These are phyloP conservation scores for Candida dendrica DNA, from an alignment of 805 yeast species.

Conservation along the genomic window DNA sequence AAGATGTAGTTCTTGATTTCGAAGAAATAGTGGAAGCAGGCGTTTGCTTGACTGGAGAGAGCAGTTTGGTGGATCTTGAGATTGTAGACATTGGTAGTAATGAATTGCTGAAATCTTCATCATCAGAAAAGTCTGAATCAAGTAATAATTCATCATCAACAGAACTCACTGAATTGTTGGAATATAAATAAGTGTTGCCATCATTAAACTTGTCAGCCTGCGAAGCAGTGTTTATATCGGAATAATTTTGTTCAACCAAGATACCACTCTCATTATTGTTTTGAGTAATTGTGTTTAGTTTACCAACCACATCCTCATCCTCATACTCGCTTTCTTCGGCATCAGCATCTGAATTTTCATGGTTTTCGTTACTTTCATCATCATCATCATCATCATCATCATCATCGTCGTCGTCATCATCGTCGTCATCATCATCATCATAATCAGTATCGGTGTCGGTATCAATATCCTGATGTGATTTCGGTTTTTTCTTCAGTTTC, in stretches of 20 bases:
- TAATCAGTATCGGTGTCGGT: slow-evolving; percentile 6
- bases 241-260: slow-evolving; percentile 15
- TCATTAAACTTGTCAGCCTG: slow-evolving; percentile 8
- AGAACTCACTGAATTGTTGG: slow-evolving; percentile 19
- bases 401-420: slow-evolving; percentile 19
- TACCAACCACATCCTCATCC: neutral
- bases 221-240: slow-evolving; percentile 16
- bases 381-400: slow-evolving; percentile 13
- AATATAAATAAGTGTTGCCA: slow-evolving; percentile 8
- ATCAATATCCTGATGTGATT: neutral
- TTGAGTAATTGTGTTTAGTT: neutral
- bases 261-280: slow-evolving; percentile 13
- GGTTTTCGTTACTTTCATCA: slow-evolving; percentile 9
- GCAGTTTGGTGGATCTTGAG: neutral
- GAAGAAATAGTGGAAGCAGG: neutral
- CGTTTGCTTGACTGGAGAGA: neutral
- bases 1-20: neutral
- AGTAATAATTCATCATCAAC: slow-evolving; percentile 20
- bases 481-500: neutral
- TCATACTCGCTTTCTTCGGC: slow-evolving; percentile 6
- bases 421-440: slow-evolving; percentile 17
- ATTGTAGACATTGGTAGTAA: neutral
- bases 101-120: slow-evolving; percentile 20
- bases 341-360: slow-evolving; percentile 4
- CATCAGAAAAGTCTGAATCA: slow-evolving; percentile 29